Base-by-base conservation (phyloP, 2,329 filamentous ascomycete species). In the Xylaria sp. region DNA sequence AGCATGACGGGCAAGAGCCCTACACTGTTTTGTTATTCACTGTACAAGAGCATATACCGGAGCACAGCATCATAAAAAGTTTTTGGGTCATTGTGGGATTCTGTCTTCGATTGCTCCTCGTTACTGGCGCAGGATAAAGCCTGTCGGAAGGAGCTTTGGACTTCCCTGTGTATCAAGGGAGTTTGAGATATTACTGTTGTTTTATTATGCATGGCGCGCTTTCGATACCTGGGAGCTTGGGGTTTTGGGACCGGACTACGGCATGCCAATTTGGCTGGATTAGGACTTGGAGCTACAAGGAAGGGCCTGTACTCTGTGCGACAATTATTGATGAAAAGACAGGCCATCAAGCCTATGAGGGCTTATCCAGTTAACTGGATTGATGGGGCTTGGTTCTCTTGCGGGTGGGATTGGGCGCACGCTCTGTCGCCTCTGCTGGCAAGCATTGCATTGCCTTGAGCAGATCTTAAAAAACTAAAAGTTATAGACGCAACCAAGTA, bases 41-140 rank as follows among this genome's bases (percentile, higher is more conserved):
- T 84, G 82, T 85, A 84, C 78, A 84, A 82, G 82, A 78, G 79
- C 82, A 83, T 83, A 83, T 84, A 82, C 76, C 76, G 83, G 83
- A 84, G 83, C 81, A 84, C 80, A 82, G 82, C 83, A 84, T 84
- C 82, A 82, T 82, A 82, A 82, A 82, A 79, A 72, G 66, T 76
- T 71, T 76, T 78, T 77, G 76, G 76, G 75, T 77, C 70, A 75
- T 76, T 75, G 66, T 66, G 74, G 73, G 73, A 74, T 72, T 77
- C 68, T 77, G 60, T 73, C 71, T 74, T 75, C 70, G 69, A 75
- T 68, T 74, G 74, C 70, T 76, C 75, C 73, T 65, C 73, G 64
- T 70, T 68, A 70, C 71, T 60, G 78, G 78, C 77, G 77, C 73
- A 77, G 74, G 70, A 77, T 72, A 70, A 74, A 71, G 65, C 70